Evolutionary conservation across 495 filamentous ascomycete species (phyloP), one percentile per base, ranked within the genome.

Genomic region (Oleoguttula mirabilis): DNA sequence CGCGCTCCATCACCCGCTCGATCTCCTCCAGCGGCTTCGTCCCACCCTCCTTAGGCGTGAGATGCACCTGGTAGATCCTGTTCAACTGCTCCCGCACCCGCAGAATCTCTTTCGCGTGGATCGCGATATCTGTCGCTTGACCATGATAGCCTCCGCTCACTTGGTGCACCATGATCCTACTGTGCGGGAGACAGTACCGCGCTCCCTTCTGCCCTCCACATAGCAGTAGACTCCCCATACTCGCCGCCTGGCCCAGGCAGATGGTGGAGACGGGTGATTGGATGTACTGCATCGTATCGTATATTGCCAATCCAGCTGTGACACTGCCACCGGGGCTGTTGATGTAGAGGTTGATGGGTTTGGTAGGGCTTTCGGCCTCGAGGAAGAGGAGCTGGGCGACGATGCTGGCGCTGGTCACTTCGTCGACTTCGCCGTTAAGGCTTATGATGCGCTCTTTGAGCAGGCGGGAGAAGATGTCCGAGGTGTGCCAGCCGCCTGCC

Each of bases 231-330:
- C 80, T 84, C 37, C 88, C 90, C 90, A 98, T 98, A 15, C 79
- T 85, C 3, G 90, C 88, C 0, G 90, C 90, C 59, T 92, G 86
- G 4, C 90, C 90, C 17, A 96, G 72, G 60, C 92, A 96, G 48
- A 96, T 93, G 2, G 90, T 98, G 31, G 78, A 81, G 3, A 96
- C 85, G 8, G 90, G 84, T 3, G 82, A 82, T 46, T 76, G 76
- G 63, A 98, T 96, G 65, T 96, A 98, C 46, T 79, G 79, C 88
- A 98, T 98, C 36, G 92, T 96, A 61, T 98, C 90, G 69, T 98
- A 98, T 57, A 98, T 95, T 34, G 90, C 88, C 21, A 98, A 72
- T 4, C 90, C 82, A 0, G 84, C 87, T 39, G 88, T 95, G 28
- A 98, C 90, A n/a, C 80, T 85, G 23, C 90, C 90, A 21, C 90